Conservation (phyloP, 148 eudicot species). For the Talinum fruticosum region DNA sequence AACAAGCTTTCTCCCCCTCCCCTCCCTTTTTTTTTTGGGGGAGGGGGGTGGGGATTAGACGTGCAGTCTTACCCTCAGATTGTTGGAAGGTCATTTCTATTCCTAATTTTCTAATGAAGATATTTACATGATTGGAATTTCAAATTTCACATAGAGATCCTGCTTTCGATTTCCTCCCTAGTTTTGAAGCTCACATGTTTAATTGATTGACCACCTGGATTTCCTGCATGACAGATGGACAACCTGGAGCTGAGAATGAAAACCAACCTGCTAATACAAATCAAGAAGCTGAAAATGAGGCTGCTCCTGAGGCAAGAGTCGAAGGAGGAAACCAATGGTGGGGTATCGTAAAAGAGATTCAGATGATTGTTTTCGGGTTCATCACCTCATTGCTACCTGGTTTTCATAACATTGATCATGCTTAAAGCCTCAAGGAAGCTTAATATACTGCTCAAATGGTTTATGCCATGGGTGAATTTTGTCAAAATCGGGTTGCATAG, state of each 20-base stretch:
- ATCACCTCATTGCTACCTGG: conserved; percentile 98
- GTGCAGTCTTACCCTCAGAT: too few species aligned
- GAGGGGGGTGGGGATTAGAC: too few species aligned
- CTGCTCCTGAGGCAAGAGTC: conserved; percentile 44
- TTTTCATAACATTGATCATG: conserved; percentile 85
- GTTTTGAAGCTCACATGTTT: not conserved
- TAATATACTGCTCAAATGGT: not conserved
- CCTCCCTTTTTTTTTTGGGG: too few species aligned
- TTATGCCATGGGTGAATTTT: not conserved
- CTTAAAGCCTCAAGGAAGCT: conserved; percentile 14
- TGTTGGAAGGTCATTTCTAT: too few species aligned
- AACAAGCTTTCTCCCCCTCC: too few species aligned
- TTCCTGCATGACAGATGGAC: conserved; percentile 51
- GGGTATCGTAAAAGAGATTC: conserved; percentile 92
- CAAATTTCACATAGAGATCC: too few species aligned
- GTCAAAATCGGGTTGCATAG: not conserved
- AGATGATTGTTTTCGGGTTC: conserved; percentile 95
- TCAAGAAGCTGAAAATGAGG: conserved; percentile 34
- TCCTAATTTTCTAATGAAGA: too few species aligned
- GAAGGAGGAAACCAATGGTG: conserved; percentile 80
- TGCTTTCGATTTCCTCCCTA: too few species aligned
- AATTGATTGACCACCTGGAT: not conserved
- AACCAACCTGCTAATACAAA: conserved; percentile 28
- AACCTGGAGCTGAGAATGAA: conserved; percentile 55
- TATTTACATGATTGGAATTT: too few species aligned